Evolutionary conservation across 495 filamentous ascomycete species (phyloP), one percentile per base, ranked within the genome.

Genomic region (Thermothielavioides terrestris): DNA sequence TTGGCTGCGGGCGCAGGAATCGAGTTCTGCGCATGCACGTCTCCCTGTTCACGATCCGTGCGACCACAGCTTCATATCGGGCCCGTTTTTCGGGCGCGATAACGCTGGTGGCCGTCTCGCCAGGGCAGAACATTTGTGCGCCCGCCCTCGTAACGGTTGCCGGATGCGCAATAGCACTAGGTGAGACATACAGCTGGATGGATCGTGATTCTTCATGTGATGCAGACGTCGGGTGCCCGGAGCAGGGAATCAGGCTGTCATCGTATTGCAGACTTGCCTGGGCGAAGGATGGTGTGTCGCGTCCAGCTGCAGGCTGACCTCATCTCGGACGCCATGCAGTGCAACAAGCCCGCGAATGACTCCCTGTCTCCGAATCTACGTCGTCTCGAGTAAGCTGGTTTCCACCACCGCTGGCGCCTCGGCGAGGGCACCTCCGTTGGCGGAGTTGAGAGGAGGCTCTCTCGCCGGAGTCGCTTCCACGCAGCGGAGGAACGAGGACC

Each of bases 261-360:
- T 1, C 12, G 2, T 28, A 3, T 46, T 46, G 6, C 27, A 28
- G 27, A 5, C 6, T 6, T 10, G 27, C 27, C 6, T 6, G 6
- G 27, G 27, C 5, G 27, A 28, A n/a, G n/a, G n/a, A n/a, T 6
- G 32, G 27, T 20, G 6, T 37, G 6, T 41, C 14, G 50, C 20
- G 26, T 30, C 30, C n/a, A 27, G 30, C 53, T 54, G 57, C 57
- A 57, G 35, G 50, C 58, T 60, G 50, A 57, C 54, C 51, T 57
- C 51, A 50, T 53, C 48, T 49, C 28, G 7, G n/a, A 23, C 21
- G 9, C 10, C 18, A 17, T 32, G 26, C 28, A 15, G 25, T 44
- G 39, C 30, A n/a, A 35, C 7, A 12, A 10, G 31, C 23, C 14
- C 10, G 30, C 22, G 31, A n/a, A 27, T 46, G 35, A 20, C 26